Evolutionary conservation across 2,329 filamentous ascomycete species (phyloP), one percentile per base, ranked within the genome.

Genomic region (Aaosphaeria arxii): DNA sequence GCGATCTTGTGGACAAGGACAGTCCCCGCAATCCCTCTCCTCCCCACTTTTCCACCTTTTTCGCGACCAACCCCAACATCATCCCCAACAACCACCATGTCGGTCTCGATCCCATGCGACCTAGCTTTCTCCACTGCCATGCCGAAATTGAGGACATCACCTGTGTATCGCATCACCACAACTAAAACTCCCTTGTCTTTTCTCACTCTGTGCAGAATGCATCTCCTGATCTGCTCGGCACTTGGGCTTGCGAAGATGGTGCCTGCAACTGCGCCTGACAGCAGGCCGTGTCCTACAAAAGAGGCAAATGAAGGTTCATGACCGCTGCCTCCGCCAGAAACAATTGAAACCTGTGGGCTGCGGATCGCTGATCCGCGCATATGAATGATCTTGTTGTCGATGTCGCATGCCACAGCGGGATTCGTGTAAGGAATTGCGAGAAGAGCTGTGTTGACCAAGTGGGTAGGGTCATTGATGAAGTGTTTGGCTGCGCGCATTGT

Each of bases 81-180:
- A 63, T 97, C 92, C 5, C 86, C 90, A 6, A 96, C 89, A 6
- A 95, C 87, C 7, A 95, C 84, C 87, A 96, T 95, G 67, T 95
- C 88, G 0, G 89, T 88, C 13, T 84, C 74, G 28, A 90, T 72
- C 0, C 90, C 91, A 0, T 84, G 82, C 1, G 90, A 90, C 49
- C 87, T 86, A 11, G 91, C 91, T 75, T 96, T 96, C 71, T 96
- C 92, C 6, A 94, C 89, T 1, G 87, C 91, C 81, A 96, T 87
- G 47, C 91, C 91, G 66, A 96, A 96, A 73, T 96, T 95, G 57
- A 96, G 79, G 46, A 96, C 69, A 52, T 78, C 76, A 2, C 76
- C 76, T 31, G 90, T 95, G 71, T 95, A 95, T 70, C 96, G 96
- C 89, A 95, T 96, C 30, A 95, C 88, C 5, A 91, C 86, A n/a